Conservation (phyloP, 2,329 filamentous ascomycete species). For the Clathrospora elynae region DNA sequence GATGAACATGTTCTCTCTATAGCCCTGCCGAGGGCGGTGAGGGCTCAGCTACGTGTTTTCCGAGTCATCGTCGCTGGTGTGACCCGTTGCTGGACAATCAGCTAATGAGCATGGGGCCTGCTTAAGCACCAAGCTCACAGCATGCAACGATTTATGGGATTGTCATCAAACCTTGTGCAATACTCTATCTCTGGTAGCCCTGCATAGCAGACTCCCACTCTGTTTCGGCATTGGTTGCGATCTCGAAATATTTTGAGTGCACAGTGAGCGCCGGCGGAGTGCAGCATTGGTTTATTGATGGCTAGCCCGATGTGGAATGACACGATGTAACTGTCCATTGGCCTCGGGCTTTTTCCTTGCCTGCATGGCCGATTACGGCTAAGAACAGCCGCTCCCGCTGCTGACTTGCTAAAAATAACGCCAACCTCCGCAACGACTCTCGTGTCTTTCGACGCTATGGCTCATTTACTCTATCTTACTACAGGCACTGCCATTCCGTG, state of each 20-base stretch:
- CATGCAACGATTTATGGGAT: too few relatives aligned
- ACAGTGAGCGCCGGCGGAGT: constrained; percentile 17
- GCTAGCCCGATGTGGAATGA: constrained; percentile 30
- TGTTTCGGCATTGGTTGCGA: background rate
- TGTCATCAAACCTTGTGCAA: too few relatives aligned
- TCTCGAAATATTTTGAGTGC: constrained; percentile 13
- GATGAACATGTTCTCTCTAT: too few relatives aligned
- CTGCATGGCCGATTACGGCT: constrained; percentile 20
- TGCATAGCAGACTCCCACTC: too few relatives aligned
- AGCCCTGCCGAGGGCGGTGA: too few relatives aligned
- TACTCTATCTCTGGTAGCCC: too few relatives aligned
- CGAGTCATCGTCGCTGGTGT: constrained; percentile 2
- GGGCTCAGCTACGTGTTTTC: background rate
- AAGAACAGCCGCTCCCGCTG: constrained; percentile 28
- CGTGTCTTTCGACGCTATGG: constrained; percentile 38
- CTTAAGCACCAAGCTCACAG: background rate
- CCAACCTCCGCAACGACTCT: constrained; percentile 32
- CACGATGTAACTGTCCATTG: constrained; percentile 39
- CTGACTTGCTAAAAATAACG: constrained; percentile 42
- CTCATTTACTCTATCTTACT: constrained; percentile 33
- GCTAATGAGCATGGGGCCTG: background rate
- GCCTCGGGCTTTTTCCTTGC: constrained; percentile 36
- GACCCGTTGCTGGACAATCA: constrained; percentile 1
- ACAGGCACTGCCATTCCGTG: constrained; percentile 20
- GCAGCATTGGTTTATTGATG: constrained; percentile 39